Percentiles rank a stretch among this genome's conserved stretches.
phyloP scores from a whole-genome alignment of 495 filamentous ascomycete species.

The Hypoxylon cercidicola region DNA sequence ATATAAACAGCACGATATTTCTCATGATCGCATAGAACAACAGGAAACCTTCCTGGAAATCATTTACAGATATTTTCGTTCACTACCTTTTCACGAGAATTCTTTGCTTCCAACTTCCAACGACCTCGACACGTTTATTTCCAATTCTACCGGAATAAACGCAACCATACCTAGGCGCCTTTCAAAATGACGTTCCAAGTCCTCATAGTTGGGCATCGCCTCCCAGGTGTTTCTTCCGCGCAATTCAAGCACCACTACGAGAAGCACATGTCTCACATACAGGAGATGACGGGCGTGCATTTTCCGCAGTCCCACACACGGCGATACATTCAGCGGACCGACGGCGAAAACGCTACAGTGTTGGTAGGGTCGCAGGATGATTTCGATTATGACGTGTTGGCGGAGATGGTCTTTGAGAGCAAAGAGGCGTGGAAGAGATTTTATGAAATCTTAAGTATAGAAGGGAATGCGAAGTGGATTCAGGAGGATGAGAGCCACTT shows the following conservation, averaged over 20 bases:
- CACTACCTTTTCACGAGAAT: too few species aligned
- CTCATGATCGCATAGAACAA: background rate
- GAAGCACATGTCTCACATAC: background rate
- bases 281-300: background rate
- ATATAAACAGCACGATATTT: too few species aligned
- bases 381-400: constrained; percentile 20
- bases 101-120: background rate
- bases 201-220: background rate
- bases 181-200: background rate
- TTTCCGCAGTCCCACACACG: background rate
- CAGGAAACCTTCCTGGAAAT: background rate
- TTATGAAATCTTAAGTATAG: background rate
- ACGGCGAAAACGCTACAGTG: background rate
- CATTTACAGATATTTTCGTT: background rate
- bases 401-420: constrained; percentile 18
- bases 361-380: constrained; percentile 11
- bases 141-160: background rate
- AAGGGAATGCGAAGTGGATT: constrained; percentile 6
- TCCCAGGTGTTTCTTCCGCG: background rate
- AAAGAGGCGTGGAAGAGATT: constrained; percentile 1
- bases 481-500: constrained; percentile 9
- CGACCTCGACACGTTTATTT: background rate
- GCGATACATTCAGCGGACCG: background rate
- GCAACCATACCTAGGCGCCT: background rate
- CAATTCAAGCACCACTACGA: background rate